These are phyloP conservation scores for Russula foetens DNA, from an alignment of 768 basidiomycete species.

Conservation along the genomic window DNA sequence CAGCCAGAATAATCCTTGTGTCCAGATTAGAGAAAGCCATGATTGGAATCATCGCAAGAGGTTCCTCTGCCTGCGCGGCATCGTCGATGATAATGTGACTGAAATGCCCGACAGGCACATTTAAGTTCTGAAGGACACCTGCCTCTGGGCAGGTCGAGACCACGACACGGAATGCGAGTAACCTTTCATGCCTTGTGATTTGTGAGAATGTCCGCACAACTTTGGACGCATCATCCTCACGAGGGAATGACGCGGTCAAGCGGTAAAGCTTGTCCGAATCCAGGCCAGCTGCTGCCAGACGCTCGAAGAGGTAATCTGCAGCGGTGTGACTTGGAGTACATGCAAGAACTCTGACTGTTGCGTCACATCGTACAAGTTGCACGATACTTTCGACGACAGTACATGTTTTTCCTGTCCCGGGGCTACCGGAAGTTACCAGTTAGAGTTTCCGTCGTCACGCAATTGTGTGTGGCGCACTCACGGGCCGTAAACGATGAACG, in stretches of 20 bases:
- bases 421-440: slow-evolving; percentile 22
- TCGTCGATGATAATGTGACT: slow-evolving; percentile 58
- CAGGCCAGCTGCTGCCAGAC: slow-evolving; percentile 19
- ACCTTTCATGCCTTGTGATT: slow-evolving; percentile 27
- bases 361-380: slow-evolving; percentile 25
- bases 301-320: slow-evolving; percentile 28
- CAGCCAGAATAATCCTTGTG: slow-evolving; percentile 33
- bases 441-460: no score
- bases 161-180: slow-evolving; percentile 41
- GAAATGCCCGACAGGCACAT: slow-evolving; percentile 45
- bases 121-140: slow-evolving; percentile 39
- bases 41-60: slow-evolving; percentile 41
- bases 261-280: slow-evolving; percentile 37
- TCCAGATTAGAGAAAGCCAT: slow-evolving; percentile 25
- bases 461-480: slow-evolving; percentile 26
- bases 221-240: slow-evolving; percentile 17
- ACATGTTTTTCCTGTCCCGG: slow-evolving; percentile 35
- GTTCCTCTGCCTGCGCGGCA: no score
- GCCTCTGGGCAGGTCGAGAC: slow-evolving; percentile 52
- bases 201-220: slow-evolving; percentile 21
- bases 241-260: slow-evolving; percentile 41
- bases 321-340: slow-evolving; percentile 33
- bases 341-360: slow-evolving; percentile 25
- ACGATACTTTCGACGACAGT: slow-evolving; percentile 32
- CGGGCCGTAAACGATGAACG: slow-evolving; percentile 59